Percentiles rank a stretch among this genome's conserved stretches.
Evolutionary conservation across 139 green algal genomes (phyloP).

Genomic region (Tetradesmus obliquus): DNA sequence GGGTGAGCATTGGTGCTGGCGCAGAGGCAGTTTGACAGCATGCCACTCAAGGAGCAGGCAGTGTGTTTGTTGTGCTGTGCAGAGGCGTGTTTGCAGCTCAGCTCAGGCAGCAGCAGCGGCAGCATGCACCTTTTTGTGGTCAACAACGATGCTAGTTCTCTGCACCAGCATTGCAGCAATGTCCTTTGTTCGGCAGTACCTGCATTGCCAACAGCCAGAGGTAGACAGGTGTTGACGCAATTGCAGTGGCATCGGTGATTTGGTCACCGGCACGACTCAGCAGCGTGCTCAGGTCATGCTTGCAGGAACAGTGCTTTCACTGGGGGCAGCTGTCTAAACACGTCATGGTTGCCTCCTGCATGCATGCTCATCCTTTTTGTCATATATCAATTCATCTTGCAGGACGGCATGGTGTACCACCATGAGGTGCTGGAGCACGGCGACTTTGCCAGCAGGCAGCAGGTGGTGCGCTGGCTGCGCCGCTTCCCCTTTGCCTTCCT

Average conservation of each 20-base stretch:
- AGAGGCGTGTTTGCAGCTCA: not conserved
- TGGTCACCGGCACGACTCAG: not conserved
- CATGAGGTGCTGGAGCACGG: conserved; percentile 71
- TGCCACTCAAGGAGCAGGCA: not conserved
- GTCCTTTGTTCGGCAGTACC: too few relatives aligned
- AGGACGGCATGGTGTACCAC: conserved; percentile 85
- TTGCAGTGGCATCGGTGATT: too few relatives aligned
- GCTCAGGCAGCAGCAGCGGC: not conserved
- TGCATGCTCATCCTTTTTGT: not conserved
- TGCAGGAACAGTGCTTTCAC: not conserved
- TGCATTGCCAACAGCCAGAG: too few relatives aligned
- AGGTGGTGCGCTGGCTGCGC: conserved; percentile 91
- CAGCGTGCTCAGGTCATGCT: not conserved
- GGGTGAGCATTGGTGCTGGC: conserved; percentile 61
- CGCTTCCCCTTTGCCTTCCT: conserved; percentile 94
- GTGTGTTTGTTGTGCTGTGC: not conserved
- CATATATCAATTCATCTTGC: not conserved
- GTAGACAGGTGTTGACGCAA: too few relatives aligned
- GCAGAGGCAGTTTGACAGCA: not conserved
- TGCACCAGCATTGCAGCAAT: too few relatives aligned
- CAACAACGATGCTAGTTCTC: too few relatives aligned
- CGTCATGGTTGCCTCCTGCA: not conserved
- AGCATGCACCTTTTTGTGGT: not conserved
- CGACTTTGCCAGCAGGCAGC: conserved; percentile 67
- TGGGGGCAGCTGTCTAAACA: not conserved